Evolutionary conservation across 2,329 filamentous ascomycete species (phyloP).

Genomic region (Phyllosticta ampelicida): DNA sequence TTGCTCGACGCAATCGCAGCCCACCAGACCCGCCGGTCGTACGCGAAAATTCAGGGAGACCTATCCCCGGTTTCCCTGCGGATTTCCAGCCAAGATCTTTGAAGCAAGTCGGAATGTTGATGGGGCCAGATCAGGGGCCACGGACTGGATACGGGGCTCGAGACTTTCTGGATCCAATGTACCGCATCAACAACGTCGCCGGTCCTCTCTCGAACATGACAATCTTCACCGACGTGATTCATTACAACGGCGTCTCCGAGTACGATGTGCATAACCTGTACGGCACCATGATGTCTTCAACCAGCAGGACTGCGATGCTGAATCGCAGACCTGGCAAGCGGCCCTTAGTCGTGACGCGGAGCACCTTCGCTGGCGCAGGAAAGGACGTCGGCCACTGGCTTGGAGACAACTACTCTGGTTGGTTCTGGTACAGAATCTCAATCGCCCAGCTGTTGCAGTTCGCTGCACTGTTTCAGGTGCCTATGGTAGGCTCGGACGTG

Average conservation of each 20-base stretch:
- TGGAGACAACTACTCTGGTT: slow-evolving; percentile 42
- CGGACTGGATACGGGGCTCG: slow-evolving; percentile 48
- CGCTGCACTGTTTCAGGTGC: slow-evolving; percentile 37
- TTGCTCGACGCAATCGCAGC: slow-evolving; percentile 32
- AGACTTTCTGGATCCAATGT: slow-evolving; percentile 53
- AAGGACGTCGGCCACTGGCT: slow-evolving; percentile 49
- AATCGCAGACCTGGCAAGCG: slow-evolving; percentile 51
- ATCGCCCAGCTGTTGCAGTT: slow-evolving; percentile 36
- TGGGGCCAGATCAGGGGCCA: slow-evolving; percentile 8
- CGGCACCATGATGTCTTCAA: slow-evolving; percentile 61
- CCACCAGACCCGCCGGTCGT: slow-evolving; percentile 55
- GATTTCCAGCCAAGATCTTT: slow-evolving; percentile 49
- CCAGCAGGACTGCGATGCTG: slow-evolving; percentile 56
- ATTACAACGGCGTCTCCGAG: slow-evolving; percentile 55
- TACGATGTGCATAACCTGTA: slow-evolving; percentile 73
- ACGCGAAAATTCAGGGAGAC: slow-evolving; percentile 47
- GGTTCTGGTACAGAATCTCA: slow-evolving; percentile 33
- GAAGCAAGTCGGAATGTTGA: background rate
- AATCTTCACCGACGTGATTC: slow-evolving; percentile 55
- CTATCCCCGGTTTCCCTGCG: slow-evolving; percentile 57
- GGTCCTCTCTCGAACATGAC: slow-evolving; percentile 36
- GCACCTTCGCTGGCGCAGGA: slow-evolving; percentile 65
- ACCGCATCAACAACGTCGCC: slow-evolving; percentile 53
- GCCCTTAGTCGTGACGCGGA: slow-evolving; percentile 63
- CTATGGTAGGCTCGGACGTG: slow-evolving; percentile 49